These are phyloP conservation scores for Logfia minima DNA, from an alignment of 129 eudicot species.

Conservation along the genomic window DNA sequence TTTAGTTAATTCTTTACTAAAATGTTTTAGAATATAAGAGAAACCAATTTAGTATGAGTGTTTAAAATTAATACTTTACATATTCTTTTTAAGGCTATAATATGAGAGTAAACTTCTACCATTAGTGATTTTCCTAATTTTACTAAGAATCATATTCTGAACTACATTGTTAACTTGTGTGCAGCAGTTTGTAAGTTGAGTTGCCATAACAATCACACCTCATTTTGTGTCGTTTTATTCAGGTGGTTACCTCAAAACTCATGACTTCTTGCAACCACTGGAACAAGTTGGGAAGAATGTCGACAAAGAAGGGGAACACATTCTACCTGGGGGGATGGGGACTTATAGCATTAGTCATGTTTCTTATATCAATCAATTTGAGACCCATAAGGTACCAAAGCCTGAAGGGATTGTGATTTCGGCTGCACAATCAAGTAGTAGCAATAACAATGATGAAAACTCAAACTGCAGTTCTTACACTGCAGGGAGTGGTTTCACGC, in stretches of 20 bases:
- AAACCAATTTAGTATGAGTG: too few species aligned
- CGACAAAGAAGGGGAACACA: constrained; percentile 39
- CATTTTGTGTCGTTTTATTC: background rate
- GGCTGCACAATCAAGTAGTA: constrained; percentile 59
- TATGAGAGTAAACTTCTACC: background rate
- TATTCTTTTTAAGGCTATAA: too few species aligned
- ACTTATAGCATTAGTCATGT: constrained; percentile 63
- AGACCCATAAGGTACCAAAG: constrained; percentile 41
- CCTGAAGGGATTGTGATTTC: constrained; percentile 43
- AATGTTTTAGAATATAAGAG: too few species aligned
- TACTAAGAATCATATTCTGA: too few species aligned
- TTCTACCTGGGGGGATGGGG: constrained; percentile 82
- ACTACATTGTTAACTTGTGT: constrained; percentile 15
- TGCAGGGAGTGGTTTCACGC: constrained; percentile 68
- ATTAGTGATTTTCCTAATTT: background rate
- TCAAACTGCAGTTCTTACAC: constrained; percentile 78
- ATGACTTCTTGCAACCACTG: constrained; percentile 84
- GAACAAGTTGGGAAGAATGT: constrained; percentile 54
- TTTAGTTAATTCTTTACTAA: too few species aligned
- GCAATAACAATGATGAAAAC: constrained; percentile 63
- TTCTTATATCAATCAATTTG: constrained; percentile 52
- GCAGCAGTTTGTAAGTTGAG: background rate
- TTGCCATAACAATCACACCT: constrained; percentile 3
- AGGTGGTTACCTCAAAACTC: constrained; percentile 73
- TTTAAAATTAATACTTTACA: too few species aligned